A percentile compares a stretch with the other conserved stretches of the same genome.
Evolutionary conservation across 768 basidiomycete species (phyloP).

Genomic region (Suillus variegatus): DNA sequence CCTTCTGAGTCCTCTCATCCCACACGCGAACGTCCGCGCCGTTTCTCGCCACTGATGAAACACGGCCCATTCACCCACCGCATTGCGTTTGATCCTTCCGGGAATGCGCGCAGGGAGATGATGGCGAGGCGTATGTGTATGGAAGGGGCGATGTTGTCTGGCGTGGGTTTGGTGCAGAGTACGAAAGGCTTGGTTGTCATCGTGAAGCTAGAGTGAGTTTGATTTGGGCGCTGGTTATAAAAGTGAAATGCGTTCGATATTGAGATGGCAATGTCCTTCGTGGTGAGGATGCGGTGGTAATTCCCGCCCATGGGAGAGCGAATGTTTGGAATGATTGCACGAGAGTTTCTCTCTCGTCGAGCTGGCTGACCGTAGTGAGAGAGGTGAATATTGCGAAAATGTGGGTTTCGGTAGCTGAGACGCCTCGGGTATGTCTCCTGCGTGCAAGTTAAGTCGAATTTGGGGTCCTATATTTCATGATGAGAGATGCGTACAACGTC

Average conservation of each 20-base stretch:
- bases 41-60: too few species aligned
- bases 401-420: slow-evolving; percentile 5
- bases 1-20: too few species aligned
- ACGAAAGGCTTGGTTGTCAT: slow-evolving; percentile 53
- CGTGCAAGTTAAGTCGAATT: not conserved
- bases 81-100: slow-evolving; percentile 64
- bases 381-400: slow-evolving; percentile 3
- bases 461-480: not conserved
- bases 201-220: slow-evolving; percentile 23
- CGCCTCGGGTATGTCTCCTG: slow-evolving; percentile 1
- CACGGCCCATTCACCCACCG: not conserved
- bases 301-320: not conserved
- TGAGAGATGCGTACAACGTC: not conserved
- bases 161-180: slow-evolving; percentile 70
- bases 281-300: not conserved
- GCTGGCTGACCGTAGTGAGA: not conserved
- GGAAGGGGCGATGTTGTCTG: slow-evolving; percentile 79
- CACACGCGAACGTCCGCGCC: too few species aligned
- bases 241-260: slow-evolving; percentile 2
- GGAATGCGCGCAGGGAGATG: slow-evolving; percentile 82
- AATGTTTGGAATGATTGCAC: not conserved
- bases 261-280: not conserved
- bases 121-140: slow-evolving; percentile 77
- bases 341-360: not conserved
- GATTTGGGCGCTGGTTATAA: not conserved